Conservation (phyloP, 176 grass and related monocot species). For the Juncus inflexus region DNA sequence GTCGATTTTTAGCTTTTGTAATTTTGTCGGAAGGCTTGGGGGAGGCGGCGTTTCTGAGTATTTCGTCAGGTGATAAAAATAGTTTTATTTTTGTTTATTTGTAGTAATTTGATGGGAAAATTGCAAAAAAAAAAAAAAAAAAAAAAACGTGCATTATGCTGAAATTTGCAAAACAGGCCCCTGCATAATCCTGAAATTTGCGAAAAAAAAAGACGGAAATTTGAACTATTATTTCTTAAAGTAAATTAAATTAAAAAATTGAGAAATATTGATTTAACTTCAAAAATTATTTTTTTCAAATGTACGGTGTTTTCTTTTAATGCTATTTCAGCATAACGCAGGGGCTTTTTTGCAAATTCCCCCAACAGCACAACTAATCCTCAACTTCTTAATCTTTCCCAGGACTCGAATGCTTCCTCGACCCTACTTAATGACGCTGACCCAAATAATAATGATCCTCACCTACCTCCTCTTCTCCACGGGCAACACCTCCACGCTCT, state of each 20-base stretch:
- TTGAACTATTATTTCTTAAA: background rate
- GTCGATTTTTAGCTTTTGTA: slow-evolving; percentile 88
- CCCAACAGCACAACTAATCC: background rate
- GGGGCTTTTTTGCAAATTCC: background rate
- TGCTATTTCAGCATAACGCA: no score
- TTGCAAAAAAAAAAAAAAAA: no score
- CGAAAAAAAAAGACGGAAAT: background rate
- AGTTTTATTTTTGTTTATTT: no score
- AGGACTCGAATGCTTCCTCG: slow-evolving; percentile 78
- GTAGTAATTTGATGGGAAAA: background rate
- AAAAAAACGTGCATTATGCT: no score
- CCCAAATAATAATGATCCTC: slow-evolving; percentile 81
- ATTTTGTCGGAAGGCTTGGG: slow-evolving; percentile 83
- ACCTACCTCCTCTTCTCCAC: slow-evolving; percentile 70
- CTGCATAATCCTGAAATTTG: no score
- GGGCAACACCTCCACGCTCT: slow-evolving; percentile 41
- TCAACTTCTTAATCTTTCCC: slow-evolving; percentile 28
- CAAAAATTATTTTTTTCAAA: background rate
- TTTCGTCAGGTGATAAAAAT: slow-evolving; percentile 59
- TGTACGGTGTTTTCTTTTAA: background rate
- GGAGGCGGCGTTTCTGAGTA: slow-evolving; percentile 68
- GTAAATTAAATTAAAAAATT: background rate
- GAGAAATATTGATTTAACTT: background rate
- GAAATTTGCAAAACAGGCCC: no score
- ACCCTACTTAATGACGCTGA: slow-evolving; percentile 42